These are phyloP conservation scores for Colletotrichum brevisporum DNA, from an alignment of 2,329 filamentous ascomycete genomes.

Conservation along the genomic window DNA sequence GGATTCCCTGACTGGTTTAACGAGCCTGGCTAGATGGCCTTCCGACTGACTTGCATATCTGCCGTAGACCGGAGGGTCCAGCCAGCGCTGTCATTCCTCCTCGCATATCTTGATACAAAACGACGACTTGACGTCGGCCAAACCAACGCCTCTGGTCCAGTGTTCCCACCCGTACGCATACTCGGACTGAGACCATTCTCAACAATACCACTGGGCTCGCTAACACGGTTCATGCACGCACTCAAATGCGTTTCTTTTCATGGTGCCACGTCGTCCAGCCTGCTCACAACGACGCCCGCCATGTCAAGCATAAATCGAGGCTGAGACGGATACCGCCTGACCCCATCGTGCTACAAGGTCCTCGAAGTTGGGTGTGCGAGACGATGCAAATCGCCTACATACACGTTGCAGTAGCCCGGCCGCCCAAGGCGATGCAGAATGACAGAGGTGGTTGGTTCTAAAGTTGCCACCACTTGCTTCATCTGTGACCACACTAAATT, in stretches of 20 bases:
- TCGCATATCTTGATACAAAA: conserved; percentile 16
- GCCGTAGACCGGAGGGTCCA: not conserved
- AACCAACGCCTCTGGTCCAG: not conserved
- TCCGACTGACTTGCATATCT: not conserved
- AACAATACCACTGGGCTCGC: conserved; percentile 11
- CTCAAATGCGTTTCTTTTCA: not conserved
- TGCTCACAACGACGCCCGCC: conserved; percentile 2
- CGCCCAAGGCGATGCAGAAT: not conserved
- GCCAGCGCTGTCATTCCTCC: conserved; percentile 11
- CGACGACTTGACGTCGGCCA: not conserved
- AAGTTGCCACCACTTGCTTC: conserved; percentile 9
- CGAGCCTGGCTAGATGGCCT: no score
- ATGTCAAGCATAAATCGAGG: not conserved
- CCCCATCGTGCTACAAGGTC: not conserved
- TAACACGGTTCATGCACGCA: conserved; percentile 26
- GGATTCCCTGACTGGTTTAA: no score
- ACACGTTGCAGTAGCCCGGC: conserved; percentile 7
- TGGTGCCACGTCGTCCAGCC: conserved; percentile 25
- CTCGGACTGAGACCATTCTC: no score
- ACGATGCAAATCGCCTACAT: conserved; percentile 8
- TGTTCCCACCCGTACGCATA: not conserved
- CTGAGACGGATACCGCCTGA: not conserved
- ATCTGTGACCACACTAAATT: not conserved
- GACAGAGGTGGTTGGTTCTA: conserved; percentile 4
- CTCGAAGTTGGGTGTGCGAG: not conserved